Evolutionary conservation across 129 eudicot genomes (phyloP), one percentile per base, ranked within the genome.

Genomic region (Centella asiatica): DNA sequence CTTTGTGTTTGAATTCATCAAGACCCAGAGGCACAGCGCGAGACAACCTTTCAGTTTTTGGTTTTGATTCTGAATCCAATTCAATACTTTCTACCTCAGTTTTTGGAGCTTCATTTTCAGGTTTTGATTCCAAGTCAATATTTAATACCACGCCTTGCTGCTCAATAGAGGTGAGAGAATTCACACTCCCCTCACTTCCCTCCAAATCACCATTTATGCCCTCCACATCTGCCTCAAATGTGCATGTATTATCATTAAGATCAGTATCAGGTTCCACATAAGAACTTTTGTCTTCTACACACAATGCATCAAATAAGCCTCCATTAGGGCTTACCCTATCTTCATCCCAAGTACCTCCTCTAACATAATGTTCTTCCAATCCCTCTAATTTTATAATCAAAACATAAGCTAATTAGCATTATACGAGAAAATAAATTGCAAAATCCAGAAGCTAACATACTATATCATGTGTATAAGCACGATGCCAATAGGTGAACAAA

Each of bases 1-100:
- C 93, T 66, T 74, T 85, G 66, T 74, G 77, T 70, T 93, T 93
- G 69, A 80, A 93, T 64, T 93, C 95, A 68, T 93, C 99, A 33
- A 93, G 89, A 61, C 92, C 92, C 13, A 46, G 57, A 53, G 85
- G 92, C 5, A 80, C 83, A 1, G 76, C 64, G 66, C 76, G 76
- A 60, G 79, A 37, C 60, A 78, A 64, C 73, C 68, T 78, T 46
- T 77, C 92, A 2, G 58, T 57, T 76, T 77, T 86, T 8, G 70
- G 24, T 56, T 73, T 60, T 22, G 25, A 33, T 53, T 53, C 57
- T 2, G n/a, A n/a, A n/a, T 57, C 78, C 52, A 26, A 20, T 36
- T 60, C 54, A 22, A 57, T 13, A 20, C 12, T 36, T 20, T 53
- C 73, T 24, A 29, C 68, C 46, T 62, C 51, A 34, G 28, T 66